Evolutionary conservation across 2,329 filamentous ascomycete genomes (phyloP), one percentile per base, ranked within the genome.

Genomic region (Venturia effusa): DNA sequence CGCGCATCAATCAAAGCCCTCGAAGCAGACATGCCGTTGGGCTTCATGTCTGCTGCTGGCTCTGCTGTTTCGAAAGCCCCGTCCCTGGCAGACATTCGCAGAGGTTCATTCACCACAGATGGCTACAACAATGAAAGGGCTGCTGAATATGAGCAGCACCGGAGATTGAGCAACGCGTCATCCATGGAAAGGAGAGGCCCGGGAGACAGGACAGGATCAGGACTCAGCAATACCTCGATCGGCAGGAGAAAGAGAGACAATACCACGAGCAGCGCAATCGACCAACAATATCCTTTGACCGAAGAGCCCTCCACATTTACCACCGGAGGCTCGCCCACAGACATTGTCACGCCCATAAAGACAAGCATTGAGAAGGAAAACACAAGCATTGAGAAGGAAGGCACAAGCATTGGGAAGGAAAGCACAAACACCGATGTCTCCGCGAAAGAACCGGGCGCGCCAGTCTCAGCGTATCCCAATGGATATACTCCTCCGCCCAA

Each of bases 41-140:
- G 77, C 48, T 76, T 77, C 72, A 77, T 74, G 76, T 76, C 77
- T n/a, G 78, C 78, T 0, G 76, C 76, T 1, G 77, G 76, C 15
- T 70, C 68, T 8, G 71, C 71, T 6, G 76, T 72, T 17, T 71
- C 76, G 10, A 75, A 72, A 66, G 76, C 77, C 17, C 78, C 77
- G 4, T 76, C 76, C 0, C 64, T 79, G 24, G 68, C 69, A 55
- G 77, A 80, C 55, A 78, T 80, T 39, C 70, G 78, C 54, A 69
- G 68, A 61, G 74, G 73, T 37, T 73, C 71, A 15, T 74, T 74
- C 64, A 70, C 70, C 4, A 67, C 71, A 3, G 74, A 74, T 0
- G 75, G 74, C 72, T 69, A 69, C 41, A 69, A 71, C 30, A 68
- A 72, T 27, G 67, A 68, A 22, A 70, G 73, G 61, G 55, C 59